phyloP scores from a whole-genome alignment of 2,329 filamentous ascomycete genomes.

The Cladosporium sp. region DNA sequence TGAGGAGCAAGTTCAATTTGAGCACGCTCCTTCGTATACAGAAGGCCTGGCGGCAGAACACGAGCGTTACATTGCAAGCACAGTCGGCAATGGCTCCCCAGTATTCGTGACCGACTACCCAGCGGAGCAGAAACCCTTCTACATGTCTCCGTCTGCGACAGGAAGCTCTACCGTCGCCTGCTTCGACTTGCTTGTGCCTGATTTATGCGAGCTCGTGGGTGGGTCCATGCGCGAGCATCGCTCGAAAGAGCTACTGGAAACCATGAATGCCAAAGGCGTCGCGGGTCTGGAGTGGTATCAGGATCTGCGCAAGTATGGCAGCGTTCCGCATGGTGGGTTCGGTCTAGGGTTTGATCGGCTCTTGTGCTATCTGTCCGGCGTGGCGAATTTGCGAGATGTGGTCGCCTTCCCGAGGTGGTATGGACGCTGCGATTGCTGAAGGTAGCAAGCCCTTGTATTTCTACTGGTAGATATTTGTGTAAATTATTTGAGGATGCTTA shows the following conservation, averaged over 20 bases:
- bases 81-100: constrained; percentile 58
- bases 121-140: constrained; percentile 85
- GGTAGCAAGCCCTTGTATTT: too few relatives aligned
- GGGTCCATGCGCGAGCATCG: constrained; percentile 86
- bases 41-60: constrained; percentile 81
- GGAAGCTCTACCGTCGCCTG: constrained; percentile 49
- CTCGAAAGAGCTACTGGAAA: constrained; percentile 57
- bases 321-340: constrained; percentile 84
- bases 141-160: constrained; percentile 57
- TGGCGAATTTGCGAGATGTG: constrained; percentile 75
- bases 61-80: constrained; percentile 75
- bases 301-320: constrained; percentile 84
- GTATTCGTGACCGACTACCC: constrained; percentile 94
- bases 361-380: constrained; percentile 73
- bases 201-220: constrained; percentile 78
- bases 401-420: constrained; percentile 76
- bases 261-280: constrained; percentile 66
- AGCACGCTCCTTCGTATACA: constrained; percentile 63
- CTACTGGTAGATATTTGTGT: too few relatives aligned
- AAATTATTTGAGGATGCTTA: too few relatives aligned
- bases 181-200: constrained; percentile 83
- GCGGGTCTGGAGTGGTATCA: constrained; percentile 70
- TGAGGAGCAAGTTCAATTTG: constrained; percentile 49
- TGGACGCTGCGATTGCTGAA: constrained; percentile 37
- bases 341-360: constrained; percentile 85